Percentiles rank a stretch among this genome's conserved stretches.
phyloP scores from a whole-genome alignment of 2,329 filamentous ascomycete species.

The Zymoseptoria brevis region DNA sequence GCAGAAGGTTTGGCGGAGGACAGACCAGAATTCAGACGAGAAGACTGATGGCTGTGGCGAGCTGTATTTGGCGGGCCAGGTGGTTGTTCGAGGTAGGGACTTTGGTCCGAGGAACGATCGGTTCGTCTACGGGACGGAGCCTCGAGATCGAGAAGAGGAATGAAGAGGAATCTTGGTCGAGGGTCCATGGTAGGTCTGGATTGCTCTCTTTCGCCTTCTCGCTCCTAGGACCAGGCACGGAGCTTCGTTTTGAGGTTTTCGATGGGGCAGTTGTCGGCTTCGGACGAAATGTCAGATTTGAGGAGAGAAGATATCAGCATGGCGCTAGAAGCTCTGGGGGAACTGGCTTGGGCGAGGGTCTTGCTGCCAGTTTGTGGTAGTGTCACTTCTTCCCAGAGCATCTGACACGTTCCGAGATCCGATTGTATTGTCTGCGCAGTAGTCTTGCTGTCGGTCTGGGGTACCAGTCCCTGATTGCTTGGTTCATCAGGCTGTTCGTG shows the following conservation, averaged over 20 bases:
- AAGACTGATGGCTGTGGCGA: conserved; percentile 13
- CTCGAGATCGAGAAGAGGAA: too few species aligned
- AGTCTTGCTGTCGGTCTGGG: neutral
- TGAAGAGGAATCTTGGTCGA: conserved; percentile 1
- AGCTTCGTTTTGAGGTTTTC: conserved; percentile 21
- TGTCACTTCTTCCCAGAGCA: conserved; percentile 20
- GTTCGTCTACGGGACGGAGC: too few species aligned
- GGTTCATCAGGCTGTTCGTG: conserved; percentile 1
- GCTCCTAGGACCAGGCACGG: conserved; percentile 20
- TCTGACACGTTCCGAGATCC: conserved; percentile 18
- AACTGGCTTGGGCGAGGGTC: too few species aligned
- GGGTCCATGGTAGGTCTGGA: conserved; percentile 5
- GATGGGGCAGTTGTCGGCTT: conserved; percentile 2
- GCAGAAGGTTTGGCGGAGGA: neutral
- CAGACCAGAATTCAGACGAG: conserved; percentile 11
- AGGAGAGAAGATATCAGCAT: too few species aligned
- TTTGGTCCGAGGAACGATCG: neutral
- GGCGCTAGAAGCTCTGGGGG: too few species aligned
- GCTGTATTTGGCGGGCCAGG: conserved; percentile 22
- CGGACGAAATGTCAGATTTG: too few species aligned
- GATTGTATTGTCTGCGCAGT: conserved; percentile 20
- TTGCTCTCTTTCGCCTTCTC: conserved; percentile 3
- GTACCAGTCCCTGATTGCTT: too few species aligned
- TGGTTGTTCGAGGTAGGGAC: conserved; percentile 9
- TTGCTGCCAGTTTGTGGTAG: conserved; percentile 3